Evolutionary conservation across 2,329 filamentous ascomycete species (phyloP), one percentile per base, ranked within the genome.

Genomic region (Colletotrichum godetiae): DNA sequence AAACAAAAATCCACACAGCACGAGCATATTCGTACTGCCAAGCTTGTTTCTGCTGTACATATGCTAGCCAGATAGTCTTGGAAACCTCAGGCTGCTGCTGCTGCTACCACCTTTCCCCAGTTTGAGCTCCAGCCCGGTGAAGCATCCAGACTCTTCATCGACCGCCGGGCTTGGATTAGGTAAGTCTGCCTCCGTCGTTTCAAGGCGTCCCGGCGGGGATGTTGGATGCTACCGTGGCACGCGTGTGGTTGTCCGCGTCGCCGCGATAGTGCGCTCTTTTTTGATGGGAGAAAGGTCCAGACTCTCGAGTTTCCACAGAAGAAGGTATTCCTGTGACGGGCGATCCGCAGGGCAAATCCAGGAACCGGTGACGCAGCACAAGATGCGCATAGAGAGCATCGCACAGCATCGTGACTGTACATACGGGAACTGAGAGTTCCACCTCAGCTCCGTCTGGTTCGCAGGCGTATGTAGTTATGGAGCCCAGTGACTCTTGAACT

Each of bases 111-210:
- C 37, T 42, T 35, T 55, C 46, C 61, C 61, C 61, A 55, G 46
- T 53, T 53, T 37, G 15, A 33, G 61, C 53, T 63, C 70, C 66
- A 69, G 70, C 60, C 53, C 66, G 64, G 66, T 73, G 70, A 73
- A 73, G 70, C 70, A 70, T 73, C 66, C 64, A 65, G 70, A 73
- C 66, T 65, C 60, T 56, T 69, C 35, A 53, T 72, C 57, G 68
- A 68, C 68, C 63, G 24, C 37, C 35, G 31, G n/a, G 35, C 5
- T 27, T 27, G 33, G 60, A 42, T 52, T 57, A 55, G 42, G 35
- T 55, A 72, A 67, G 58, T 53, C 37, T 42, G 58, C 52, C 55
- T 53, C 66, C 58, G 66, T 53, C 60, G 70, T 73, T 69, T 59
- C 69, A 72, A 27, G 46, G 53, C 49, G 56, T 15, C 64, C 57